Evolutionary conservation across 1,284 basidiomycete species (phyloP).

Genomic region (Leccinum subrobustum): DNA sequence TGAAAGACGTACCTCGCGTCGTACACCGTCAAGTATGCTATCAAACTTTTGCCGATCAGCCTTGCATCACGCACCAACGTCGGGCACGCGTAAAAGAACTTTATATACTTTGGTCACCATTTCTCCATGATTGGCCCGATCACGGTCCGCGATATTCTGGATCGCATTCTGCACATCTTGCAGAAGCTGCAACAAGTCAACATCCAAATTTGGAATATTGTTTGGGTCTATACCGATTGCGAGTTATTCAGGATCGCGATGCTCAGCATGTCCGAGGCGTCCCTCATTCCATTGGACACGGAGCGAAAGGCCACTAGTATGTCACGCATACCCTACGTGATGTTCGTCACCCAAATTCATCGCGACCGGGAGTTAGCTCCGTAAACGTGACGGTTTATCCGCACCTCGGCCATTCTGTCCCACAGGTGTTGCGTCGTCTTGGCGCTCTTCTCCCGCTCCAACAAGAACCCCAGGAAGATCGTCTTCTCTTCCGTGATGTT

Average conservation of each 20-base stretch:
- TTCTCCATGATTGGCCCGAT: slow-evolving; percentile 21
- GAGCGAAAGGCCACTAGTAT: slow-evolving; percentile 27
- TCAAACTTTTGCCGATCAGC: slow-evolving; percentile 26
- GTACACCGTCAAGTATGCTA: slow-evolving; percentile 23
- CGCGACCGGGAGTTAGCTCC: neutral
- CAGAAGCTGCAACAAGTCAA: slow-evolving; percentile 25
- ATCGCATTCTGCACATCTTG: slow-evolving; percentile 21
- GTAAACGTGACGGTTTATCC: slow-evolving; percentile 6
- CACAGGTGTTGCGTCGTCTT: slow-evolving; percentile 30
- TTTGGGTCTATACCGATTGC: slow-evolving; percentile 18
- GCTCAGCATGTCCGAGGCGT: slow-evolving; percentile 20
- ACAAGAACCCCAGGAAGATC: slow-evolving; percentile 46
- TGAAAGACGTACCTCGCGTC: slow-evolving; percentile 24
- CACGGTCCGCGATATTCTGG: slow-evolving; percentile 20
- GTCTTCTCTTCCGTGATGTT: slow-evolving; percentile 63
- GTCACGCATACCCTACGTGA: slow-evolving; percentile 30
- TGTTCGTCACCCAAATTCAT: slow-evolving; percentile 3
- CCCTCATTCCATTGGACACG: slow-evolving; percentile 23
- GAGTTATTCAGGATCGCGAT: slow-evolving; percentile 16
- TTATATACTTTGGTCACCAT: slow-evolving; percentile 26
- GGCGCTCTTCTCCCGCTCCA: slow-evolving; percentile 42
- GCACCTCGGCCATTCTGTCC: slow-evolving; percentile 32
- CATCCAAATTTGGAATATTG: neutral
- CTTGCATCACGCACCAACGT: neutral
- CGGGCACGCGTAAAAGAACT: neutral